Percentiles rank a stretch among this genome's conserved stretches.
Conservation (phyloP, 202 grass and related monocot species). For the Eragrostis tef region DNA sequence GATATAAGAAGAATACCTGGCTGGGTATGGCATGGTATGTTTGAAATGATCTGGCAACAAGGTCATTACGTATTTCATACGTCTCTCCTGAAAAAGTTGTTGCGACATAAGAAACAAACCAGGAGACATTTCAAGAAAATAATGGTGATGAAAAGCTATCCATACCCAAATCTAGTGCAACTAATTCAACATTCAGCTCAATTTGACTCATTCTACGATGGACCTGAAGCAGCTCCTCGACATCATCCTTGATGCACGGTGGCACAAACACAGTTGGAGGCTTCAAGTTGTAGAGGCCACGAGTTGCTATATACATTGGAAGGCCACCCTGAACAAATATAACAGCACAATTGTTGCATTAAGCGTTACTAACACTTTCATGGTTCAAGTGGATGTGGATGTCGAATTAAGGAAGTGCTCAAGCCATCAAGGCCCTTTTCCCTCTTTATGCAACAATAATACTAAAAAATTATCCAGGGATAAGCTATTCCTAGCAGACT, state of each 20-base stretch:
- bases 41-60: conserved; percentile 91
- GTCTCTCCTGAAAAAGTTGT: conserved; percentile 77
- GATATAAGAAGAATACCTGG: conserved; percentile 60
- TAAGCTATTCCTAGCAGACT: background rate
- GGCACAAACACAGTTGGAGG: conserved; percentile 91
- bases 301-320: conserved; percentile 91
- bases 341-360: background rate
- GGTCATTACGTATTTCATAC: conserved; percentile 93
- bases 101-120: conserved; percentile 44
- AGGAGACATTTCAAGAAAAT: conserved; percentile 6
- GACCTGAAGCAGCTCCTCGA: conserved; percentile 80
- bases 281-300: conserved; percentile 85
- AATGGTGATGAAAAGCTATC: conserved; percentile 18
- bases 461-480: conserved; percentile 4
- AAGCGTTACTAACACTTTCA: background rate
- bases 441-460: background rate
- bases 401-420: background rate
- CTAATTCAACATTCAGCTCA: conserved; percentile 74
- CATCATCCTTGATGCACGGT: conserved; percentile 84
- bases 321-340: conserved; percentile 67
- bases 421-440: background rate
- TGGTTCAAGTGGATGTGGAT: conserved; percentile 7
- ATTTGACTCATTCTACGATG: conserved; percentile 83
- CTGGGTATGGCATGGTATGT: conserved; percentile 90
- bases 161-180: conserved; percentile 95